Evolutionary conservation across 2,329 filamentous ascomycete genomes (phyloP), one percentile per base, ranked within the genome.

Genomic region (Trichophyton schoenleinii): DNA sequence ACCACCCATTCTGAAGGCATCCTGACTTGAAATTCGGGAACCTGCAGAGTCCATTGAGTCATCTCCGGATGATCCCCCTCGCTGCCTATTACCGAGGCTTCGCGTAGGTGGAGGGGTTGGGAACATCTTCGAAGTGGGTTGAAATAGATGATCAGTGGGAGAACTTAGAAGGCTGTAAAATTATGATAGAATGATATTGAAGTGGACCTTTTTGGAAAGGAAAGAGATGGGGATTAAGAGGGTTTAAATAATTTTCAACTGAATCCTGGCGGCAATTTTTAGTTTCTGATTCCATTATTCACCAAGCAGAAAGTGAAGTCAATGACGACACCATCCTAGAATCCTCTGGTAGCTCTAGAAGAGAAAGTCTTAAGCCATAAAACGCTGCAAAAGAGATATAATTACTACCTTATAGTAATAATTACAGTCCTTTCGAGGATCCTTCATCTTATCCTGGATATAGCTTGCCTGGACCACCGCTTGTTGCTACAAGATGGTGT

Each of bases 1-100:
- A 31, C 48, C 59, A 20, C 59, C 59, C 15, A 57, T 42, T 34
- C 59, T 48, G 22, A 18, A 61, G 5, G 3, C 13, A 41, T 61
- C 59, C 13, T 46, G 25, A 18, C 5, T 41, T 25, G 57, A 48
- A 31, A 61, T 61, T 15, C 55, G 11, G 11, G 57, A 46, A n/a
- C 15, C 41, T 28, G n/a, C 22, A 8, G 57, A 59, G 2, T 1
- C 7, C 20, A 15, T 20, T 1, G 13, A 38, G 52, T 3, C 52
- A 13, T 36, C 7, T 3, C 31, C 52, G 6, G 25, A 57, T 1
- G n/a, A 57, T 1, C 52, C 25, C 7, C 13, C 13, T 1, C 2
- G 52, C 11, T 18, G 8, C 25, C 52, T 57, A 25, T 3, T 57
- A 18, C 44, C 4, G 9, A 48, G 22, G 3, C 44, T 48, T 20